Percentiles rank a stretch among this genome's conserved stretches.
phyloP scores from a whole-genome alignment of 345 rosid species.

The Arabidopsis arenosa region DNA sequence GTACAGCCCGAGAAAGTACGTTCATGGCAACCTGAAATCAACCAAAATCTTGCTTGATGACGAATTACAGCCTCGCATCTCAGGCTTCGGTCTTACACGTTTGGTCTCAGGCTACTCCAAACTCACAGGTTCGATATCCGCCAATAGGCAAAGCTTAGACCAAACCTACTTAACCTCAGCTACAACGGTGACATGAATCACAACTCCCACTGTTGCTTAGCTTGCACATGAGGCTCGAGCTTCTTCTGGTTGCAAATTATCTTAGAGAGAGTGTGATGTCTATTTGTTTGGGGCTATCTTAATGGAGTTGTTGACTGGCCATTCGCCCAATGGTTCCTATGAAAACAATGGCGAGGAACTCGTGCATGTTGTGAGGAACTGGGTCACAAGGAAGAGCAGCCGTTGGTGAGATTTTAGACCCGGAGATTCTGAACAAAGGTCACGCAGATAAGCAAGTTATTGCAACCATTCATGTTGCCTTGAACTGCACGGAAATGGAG shows the following conservation, averaged over 20 bases:
- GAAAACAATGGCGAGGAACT: constrained; percentile 74
- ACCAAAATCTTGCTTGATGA: constrained; percentile 86
- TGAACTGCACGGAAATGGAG: constrained; percentile 86
- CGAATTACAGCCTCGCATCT: constrained; percentile 79
- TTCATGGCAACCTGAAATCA: constrained; percentile 83
- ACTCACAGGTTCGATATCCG: constrained; percentile 45
- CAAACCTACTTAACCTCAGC: constrained; percentile 50
- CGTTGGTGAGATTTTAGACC: constrained; percentile 79
- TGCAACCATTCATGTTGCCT: constrained; percentile 74
- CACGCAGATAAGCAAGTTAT: constrained; percentile 71
- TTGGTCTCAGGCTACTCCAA: constrained; percentile 57
- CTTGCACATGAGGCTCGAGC: constrained; percentile 85
- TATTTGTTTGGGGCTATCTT: constrained; percentile 83
- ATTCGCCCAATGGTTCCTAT: constrained; percentile 57
- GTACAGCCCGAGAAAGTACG: constrained; percentile 68
- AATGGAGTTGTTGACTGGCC: constrained; percentile 85
- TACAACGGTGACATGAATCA: constrained; percentile 51
- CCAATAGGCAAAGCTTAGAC: constrained; percentile 56
- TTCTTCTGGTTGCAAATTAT: constrained; percentile 62
- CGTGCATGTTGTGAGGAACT: constrained; percentile 67
- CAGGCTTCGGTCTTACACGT: constrained; percentile 75
- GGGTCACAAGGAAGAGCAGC: constrained; percentile 63
- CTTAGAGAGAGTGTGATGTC: constrained; percentile 78
- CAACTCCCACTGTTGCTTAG: constrained; percentile 58
- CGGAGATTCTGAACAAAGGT: constrained; percentile 61